phyloP scores from a whole-genome alignment of 2,329 filamentous ascomycete species.

The Claviceps humidiphila region DNA sequence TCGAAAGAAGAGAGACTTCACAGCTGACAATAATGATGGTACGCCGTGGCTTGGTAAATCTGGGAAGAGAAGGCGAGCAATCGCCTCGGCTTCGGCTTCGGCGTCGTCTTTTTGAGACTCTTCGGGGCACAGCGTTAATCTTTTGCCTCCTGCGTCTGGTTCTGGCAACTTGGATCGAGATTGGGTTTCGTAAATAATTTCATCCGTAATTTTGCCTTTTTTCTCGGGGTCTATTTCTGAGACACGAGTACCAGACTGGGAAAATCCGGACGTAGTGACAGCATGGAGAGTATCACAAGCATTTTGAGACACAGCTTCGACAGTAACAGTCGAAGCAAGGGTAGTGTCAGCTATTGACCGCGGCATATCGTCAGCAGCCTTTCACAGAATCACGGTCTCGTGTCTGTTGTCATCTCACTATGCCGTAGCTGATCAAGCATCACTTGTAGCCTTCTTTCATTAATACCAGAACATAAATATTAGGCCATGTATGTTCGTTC shows the following conservation, averaged over 20 bases:
- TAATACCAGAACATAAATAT: background rate
- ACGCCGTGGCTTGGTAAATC: constrained; percentile 72
- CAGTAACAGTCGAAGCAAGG: background rate
- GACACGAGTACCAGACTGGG: background rate
- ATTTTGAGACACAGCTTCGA: background rate
- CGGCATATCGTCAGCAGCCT: background rate
- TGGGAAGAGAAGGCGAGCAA: constrained; percentile 69
- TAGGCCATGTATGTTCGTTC: background rate
- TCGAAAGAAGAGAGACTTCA: constrained; percentile 24
- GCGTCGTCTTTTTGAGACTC: background rate
- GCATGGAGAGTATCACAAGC: background rate
- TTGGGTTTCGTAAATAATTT: background rate
- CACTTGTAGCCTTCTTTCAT: background rate
- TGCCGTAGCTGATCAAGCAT: background rate
- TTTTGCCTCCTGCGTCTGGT: constrained; percentile 34
- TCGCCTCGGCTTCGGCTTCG: background rate
- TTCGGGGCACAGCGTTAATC: background rate
- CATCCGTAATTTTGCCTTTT: background rate
- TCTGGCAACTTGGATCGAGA: constrained; percentile 9
- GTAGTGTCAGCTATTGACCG: background rate
- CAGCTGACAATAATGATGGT: constrained; percentile 38
- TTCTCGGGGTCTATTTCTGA: background rate
- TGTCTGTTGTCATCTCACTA: background rate
- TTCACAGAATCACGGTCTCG: background rate
- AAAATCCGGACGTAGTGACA: background rate